Percentiles rank a stretch among this genome's conserved stretches.
Conservation (phyloP, 139 green algal genomes). For the Chlorella sp. region DNA sequence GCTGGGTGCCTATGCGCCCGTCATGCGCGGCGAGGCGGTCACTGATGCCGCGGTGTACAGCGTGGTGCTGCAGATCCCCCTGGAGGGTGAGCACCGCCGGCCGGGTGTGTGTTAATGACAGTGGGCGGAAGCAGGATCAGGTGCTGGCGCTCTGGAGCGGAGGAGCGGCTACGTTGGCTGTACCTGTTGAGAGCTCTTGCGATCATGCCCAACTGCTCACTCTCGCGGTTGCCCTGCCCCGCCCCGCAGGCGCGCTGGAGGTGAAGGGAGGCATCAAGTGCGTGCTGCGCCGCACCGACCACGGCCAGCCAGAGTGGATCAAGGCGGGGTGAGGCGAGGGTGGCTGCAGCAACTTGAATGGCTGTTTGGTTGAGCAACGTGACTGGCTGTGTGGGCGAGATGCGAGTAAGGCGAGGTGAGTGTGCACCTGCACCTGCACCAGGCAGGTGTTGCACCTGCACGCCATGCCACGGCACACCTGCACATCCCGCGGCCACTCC, state of each 20-base stretch:
- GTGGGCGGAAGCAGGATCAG: not conserved
- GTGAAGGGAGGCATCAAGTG: slow-evolving; percentile 41
- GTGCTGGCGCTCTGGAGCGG: not conserved
- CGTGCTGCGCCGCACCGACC: slow-evolving; percentile 44
- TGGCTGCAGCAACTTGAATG: no score
- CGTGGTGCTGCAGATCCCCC: slow-evolving; percentile 39
- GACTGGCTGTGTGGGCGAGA: no score
- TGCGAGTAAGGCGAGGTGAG: no score
- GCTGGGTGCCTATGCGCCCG: slow-evolving; percentile 23
- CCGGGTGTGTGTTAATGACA: not conserved
- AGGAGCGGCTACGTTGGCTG: no score
- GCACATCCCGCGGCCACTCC: not conserved
- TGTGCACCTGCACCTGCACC: no score
- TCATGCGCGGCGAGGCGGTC: slow-evolving; percentile 5
- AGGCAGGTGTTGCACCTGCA: no score
- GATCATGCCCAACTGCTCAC: no score
- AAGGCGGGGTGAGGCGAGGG: slow-evolving; percentile 28
- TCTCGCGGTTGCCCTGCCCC: no score
- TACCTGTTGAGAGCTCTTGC: not conserved
- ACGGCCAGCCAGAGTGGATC: slow-evolving; percentile 42
- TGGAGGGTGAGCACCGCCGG: slow-evolving; percentile 21
- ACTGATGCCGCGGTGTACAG: slow-evolving; percentile 11
- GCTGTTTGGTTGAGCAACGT: no score
- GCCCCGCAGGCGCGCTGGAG: slow-evolving; percentile 21
- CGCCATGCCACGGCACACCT: no score